Conservation (phyloP, 208 protist species). For the Leishmania amazonensis region DNA sequence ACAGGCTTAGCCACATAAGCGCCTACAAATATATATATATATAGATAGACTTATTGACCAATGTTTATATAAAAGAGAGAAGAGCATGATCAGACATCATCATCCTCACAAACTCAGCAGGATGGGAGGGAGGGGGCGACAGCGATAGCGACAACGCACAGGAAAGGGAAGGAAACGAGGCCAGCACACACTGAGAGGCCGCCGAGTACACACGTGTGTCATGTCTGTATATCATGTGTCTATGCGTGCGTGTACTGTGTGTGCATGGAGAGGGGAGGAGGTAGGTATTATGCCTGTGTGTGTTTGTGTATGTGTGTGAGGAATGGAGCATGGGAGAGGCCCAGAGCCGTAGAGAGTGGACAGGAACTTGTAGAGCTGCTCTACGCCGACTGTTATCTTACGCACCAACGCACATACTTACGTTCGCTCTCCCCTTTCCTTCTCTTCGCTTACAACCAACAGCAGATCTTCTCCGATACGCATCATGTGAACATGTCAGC, state of each 20-base stretch:
- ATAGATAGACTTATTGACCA: background rate
- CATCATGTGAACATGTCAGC: conserved; percentile 22
- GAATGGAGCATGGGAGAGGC: background rate
- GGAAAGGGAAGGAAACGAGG: too few species aligned
- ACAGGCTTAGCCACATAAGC: background rate
- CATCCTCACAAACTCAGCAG: too few species aligned
- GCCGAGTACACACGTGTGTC: background rate
- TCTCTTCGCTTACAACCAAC: background rate
- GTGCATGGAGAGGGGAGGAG: too few species aligned
- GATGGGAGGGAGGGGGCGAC: too few species aligned
- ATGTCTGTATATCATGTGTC: background rate
- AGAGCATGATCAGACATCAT: background rate
- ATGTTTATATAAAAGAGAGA: too few species aligned
- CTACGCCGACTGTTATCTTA: background rate
- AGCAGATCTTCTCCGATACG: background rate
- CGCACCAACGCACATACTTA: background rate
- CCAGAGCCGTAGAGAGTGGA: background rate
- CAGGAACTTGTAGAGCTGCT: background rate
- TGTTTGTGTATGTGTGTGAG: background rate
- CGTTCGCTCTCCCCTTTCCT: background rate
- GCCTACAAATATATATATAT: too few species aligned
- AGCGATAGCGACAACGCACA: too few species aligned
- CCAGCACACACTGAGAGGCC: background rate
- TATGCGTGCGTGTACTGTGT: background rate
- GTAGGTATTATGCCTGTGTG: background rate